Evolutionary conservation across 2,329 filamentous ascomycete species (phyloP).

Genomic region (Chlorencoelia australis): DNA sequence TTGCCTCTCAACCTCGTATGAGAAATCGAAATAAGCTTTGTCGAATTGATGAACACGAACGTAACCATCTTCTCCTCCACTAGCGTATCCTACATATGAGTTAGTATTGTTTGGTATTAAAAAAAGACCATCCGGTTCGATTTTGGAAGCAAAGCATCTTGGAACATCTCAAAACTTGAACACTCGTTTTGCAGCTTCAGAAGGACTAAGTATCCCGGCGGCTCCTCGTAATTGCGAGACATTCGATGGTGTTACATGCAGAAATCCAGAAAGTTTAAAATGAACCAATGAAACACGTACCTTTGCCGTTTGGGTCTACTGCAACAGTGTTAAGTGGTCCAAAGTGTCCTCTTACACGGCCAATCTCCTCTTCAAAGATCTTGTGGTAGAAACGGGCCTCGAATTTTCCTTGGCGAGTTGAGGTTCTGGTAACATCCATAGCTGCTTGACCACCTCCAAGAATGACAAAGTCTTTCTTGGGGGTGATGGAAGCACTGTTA

Average conservation of each 20-base stretch:
- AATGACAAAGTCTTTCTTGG: constrained; percentile 96
- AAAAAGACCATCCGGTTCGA: too few species aligned
- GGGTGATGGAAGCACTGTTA: constrained; percentile 88
- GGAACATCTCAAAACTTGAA: too few species aligned
- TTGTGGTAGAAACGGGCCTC: constrained; percentile 99
- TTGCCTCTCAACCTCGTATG: constrained; percentile 97
- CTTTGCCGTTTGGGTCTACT: constrained; percentile 79
- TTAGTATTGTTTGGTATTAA: too few species aligned
- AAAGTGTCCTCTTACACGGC: constrained; percentile 93
- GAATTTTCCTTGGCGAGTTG: constrained; percentile 93
- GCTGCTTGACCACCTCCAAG: constrained; percentile 96
- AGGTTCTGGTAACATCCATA: constrained; percentile 92
- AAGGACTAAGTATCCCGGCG: too few species aligned
- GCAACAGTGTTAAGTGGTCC: constrained; percentile 82
- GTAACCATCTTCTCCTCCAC: constrained; percentile 96
- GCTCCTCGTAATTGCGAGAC: too few species aligned
- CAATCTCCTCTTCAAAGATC: constrained; percentile 98
- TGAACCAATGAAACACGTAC: too few species aligned
- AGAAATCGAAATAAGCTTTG: constrained; percentile 96
- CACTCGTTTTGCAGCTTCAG: too few species aligned
- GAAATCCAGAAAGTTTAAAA: too few species aligned
- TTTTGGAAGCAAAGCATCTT: too few species aligned
- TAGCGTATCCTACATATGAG: constrained; percentile 93
- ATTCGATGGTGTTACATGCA: too few species aligned
- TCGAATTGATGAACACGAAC: constrained; percentile 98